phyloP scores from a whole-genome alignment of 192 early-diverging fungal species.

The Phycomyces nitens region DNA sequence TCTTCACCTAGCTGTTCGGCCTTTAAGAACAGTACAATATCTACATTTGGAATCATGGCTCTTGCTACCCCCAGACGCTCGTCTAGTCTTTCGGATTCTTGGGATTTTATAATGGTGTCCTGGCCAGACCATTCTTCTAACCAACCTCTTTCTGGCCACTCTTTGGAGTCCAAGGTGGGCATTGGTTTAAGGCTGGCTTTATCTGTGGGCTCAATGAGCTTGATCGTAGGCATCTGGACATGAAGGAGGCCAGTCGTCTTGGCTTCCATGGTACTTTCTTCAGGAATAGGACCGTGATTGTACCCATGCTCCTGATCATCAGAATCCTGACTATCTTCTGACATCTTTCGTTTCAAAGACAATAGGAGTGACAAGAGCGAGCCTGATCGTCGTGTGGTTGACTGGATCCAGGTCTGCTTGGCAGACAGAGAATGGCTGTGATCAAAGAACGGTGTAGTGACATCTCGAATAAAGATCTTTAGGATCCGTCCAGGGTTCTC shows the following conservation, averaged over 20 bases:
- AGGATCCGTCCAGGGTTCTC: conserved; percentile 67
- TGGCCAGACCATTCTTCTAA: neutral
- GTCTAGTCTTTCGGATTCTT: conserved; percentile 4
- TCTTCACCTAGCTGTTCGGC: conserved; percentile 6
- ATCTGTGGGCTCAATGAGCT: neutral
- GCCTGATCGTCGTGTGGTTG: conserved; percentile 3
- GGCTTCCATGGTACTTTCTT: neutral
- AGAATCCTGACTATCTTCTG: too few relatives aligned
- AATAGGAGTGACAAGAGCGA: neutral
- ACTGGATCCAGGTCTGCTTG: conserved; percentile 8
- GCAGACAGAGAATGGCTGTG: neutral
- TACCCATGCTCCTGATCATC: neutral
- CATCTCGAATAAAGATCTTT: conserved; percentile 84
- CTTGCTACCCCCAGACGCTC: conserved; percentile 6
- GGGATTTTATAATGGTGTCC: neutral
- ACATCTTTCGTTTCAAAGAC: too few relatives aligned
- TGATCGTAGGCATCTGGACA: neutral
- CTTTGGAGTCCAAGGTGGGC: neutral
- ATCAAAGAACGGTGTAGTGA: conserved; percentile 32
- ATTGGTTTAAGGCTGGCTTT: neutral
- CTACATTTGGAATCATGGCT: conserved; percentile 9
- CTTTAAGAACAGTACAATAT: conserved; percentile 15
- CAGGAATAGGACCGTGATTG: neutral
- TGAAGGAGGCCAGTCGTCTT: neutral
- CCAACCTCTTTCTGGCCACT: neutral